Evolutionary conservation across 192 early-diverging fungal genomes (phyloP).

Genomic region (Geranomyces variabilis): DNA sequence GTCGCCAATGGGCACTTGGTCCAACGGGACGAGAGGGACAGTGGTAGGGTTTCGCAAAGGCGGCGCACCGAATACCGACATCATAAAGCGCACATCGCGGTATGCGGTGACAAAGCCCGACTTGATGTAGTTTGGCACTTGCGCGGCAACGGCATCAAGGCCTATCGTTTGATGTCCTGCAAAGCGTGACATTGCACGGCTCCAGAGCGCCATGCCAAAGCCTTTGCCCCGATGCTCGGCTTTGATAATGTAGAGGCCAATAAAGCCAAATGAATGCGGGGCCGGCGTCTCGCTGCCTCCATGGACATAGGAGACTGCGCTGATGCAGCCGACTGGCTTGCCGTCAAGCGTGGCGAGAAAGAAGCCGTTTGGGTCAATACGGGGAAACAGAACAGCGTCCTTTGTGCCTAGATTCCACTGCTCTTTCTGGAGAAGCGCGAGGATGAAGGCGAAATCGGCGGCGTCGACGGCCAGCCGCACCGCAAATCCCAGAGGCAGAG

Average conservation of each 20-base stretch:
- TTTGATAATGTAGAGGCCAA: constrained; percentile 2
- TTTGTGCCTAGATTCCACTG: not conserved
- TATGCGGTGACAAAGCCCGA: not conserved
- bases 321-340: constrained; percentile 1
- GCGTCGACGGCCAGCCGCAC: too few species aligned
- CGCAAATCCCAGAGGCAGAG: too few species aligned
- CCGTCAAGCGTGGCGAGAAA: not conserved
- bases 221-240: constrained; percentile 3
- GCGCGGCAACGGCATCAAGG: not conserved
- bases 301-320: not conserved
- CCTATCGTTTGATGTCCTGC: not conserved
- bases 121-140: not conserved
- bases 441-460: not conserved
- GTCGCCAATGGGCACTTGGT: not conserved
- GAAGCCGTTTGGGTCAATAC: not conserved
- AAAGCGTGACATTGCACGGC: not conserved
- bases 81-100: not conserved
- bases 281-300: too few species aligned
- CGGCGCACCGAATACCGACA: not conserved
- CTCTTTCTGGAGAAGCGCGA: not conserved
- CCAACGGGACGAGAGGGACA: not conserved
- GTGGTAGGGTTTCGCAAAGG: not conserved
- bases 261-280: constrained; percentile 5
- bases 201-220: not conserved
- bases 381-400: not conserved